Conservation (phyloP, 1,139 yeast species). For the Kodamaea ohmeri region DNA sequence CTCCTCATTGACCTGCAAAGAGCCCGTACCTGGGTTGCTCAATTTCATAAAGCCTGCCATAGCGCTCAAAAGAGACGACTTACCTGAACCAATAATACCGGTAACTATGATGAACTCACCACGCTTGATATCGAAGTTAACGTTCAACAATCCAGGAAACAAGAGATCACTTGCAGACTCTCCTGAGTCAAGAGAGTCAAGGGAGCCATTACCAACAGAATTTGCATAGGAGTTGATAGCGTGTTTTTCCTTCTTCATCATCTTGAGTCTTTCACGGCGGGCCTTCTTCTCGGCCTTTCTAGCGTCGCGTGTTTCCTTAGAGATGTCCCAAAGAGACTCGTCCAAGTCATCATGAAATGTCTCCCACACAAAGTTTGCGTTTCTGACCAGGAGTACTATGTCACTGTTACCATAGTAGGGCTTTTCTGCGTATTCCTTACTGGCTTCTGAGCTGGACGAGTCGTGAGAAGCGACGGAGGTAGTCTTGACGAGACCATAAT, state of each 20-base stretch:
- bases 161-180: conserved; percentile 12
- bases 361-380: conserved; percentile 40
- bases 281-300: conserved; percentile 17
- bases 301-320: conserved; percentile 17
- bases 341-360: conserved; percentile 30
- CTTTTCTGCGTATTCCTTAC: conserved; percentile 9
- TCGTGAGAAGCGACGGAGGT: conserved; percentile 6
- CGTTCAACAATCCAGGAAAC: conserved; percentile 32
- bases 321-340: conserved; percentile 26
- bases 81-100: conserved; percentile 44
- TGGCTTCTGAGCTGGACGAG: conserved; percentile 5
- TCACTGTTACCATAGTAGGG: conserved; percentile 6
- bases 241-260: conserved; percentile 19
- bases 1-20: conserved; percentile 26
- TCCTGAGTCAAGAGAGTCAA: conserved; percentile 13
- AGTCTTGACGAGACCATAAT: background rate
- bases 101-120: conserved; percentile 39
- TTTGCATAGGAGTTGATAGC: conserved; percentile 13
- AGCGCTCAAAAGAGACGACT: conserved; percentile 38
- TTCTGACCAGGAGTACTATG: conserved; percentile 25
- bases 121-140: conserved; percentile 27
- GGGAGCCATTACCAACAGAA: conserved; percentile 11
- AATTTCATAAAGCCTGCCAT: conserved; percentile 39
- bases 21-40: conserved; percentile 25
- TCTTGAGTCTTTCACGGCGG: conserved; percentile 14